Conservation (phyloP, 768 basidiomycete species). For the Agaricus sinodeliciosus region DNA sequence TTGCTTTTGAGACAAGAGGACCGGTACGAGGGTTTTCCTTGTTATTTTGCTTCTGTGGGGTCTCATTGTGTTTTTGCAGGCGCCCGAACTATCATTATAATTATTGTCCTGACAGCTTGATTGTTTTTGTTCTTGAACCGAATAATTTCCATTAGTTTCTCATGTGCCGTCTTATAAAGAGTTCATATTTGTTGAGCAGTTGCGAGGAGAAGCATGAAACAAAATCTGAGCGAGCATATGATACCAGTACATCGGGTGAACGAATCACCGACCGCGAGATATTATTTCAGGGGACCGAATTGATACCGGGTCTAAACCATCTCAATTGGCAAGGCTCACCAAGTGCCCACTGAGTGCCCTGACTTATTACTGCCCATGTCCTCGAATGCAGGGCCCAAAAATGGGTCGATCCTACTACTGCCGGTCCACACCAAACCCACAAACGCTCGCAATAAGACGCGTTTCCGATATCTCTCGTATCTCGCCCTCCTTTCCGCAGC, state of each 20-base stretch:
- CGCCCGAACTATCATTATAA: constrained; percentile 40
- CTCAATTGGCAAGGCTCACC: too few relatives aligned
- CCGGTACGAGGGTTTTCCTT: constrained; percentile 36
- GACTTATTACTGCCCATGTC: constrained; percentile 1
- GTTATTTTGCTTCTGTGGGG: not conserved
- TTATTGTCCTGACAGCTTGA: constrained; percentile 19
- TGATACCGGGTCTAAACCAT: too few relatives aligned
- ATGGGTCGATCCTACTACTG: not conserved
- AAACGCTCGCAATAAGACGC: not conserved
- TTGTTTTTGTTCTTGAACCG: too few relatives aligned
- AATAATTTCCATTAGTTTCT: too few relatives aligned
- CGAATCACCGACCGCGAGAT: too few relatives aligned
- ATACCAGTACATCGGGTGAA: too few relatives aligned
- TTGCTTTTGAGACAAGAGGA: constrained; percentile 84
- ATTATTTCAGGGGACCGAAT: not conserved
- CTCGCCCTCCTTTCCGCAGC: constrained; percentile 26
- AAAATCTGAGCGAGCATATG: too few relatives aligned
- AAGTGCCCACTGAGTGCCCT: not conserved
- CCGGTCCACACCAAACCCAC: not conserved
- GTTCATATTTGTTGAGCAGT: too few relatives aligned
- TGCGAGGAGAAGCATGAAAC: too few relatives aligned
- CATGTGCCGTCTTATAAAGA: too few relatives aligned
- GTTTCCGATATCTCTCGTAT: constrained; percentile 10
- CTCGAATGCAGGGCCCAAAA: not conserved
- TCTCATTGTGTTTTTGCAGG: constrained; percentile 18